phyloP scores from a whole-genome alignment of 2,329 filamentous ascomycete species.

The Cladosporium sp. region DNA sequence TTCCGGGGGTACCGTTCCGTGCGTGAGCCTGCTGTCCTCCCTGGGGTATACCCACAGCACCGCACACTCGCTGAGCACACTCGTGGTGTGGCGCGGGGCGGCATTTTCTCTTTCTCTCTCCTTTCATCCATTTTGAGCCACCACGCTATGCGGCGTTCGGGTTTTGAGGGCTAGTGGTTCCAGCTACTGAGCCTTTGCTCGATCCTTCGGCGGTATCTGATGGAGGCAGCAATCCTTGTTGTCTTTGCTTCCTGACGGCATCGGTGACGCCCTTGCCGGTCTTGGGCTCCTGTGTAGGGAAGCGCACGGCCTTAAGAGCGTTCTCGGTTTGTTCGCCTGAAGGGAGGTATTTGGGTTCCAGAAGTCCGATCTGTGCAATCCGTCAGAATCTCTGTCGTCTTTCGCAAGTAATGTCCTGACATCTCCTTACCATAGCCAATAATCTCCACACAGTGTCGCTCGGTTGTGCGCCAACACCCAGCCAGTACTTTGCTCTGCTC shows the following conservation, averaged over 20 bases:
- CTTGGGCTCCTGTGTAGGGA: conserved; percentile 25
- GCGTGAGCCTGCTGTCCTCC: not conserved
- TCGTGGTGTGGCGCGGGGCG: not conserved
- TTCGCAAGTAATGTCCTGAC: not conserved
- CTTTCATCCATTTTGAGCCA: not conserved
- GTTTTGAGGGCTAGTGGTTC: conserved; percentile 21
- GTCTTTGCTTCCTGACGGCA: not conserved
- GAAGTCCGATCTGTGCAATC: conserved; percentile 36
- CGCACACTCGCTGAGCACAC: not conserved
- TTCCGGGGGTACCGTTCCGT: not conserved
- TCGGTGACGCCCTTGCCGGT: conserved; percentile 7
- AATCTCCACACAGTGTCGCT: conserved; percentile 85
- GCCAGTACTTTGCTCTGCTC: conserved; percentile 83
- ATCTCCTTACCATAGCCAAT: conserved; percentile 64
- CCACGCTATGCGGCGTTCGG: conserved; percentile 51
- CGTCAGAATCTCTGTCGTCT: not conserved
- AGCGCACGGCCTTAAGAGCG: conserved; percentile 26
- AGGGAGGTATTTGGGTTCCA: conserved; percentile 38
- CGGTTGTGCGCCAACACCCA: conserved; percentile 93
- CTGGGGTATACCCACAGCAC: conserved; percentile 7
- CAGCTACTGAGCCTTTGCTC: conserved; percentile 15
- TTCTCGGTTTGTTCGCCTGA: conserved; percentile 30
- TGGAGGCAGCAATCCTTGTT: conserved; percentile 3
- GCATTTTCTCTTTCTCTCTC: not conserved
- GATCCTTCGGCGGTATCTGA: conserved; percentile 10